Evolutionary conservation across 108 stramenopile genomes (phyloP), one percentile per base, ranked within the genome.

Genomic region (Hondaea fermentalgiana): DNA sequence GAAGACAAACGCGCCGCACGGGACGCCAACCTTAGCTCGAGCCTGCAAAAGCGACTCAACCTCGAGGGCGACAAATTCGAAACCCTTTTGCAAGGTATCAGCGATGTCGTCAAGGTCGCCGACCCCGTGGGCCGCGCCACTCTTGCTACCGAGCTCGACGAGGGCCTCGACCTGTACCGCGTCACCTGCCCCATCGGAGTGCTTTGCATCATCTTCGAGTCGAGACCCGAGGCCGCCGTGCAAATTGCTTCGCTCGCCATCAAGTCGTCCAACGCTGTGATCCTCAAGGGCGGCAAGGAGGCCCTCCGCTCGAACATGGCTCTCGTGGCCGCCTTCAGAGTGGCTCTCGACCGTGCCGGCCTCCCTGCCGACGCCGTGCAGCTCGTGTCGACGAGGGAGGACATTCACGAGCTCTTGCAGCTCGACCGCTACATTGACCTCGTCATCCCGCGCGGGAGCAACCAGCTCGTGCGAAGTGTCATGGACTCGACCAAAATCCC

Each of bases 221-320:
- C 95, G 35, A 92, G 99, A 58, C 99, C 99, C 44, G 99, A 99
- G 92, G 97, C 97, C 44, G 96, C 98, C 92, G 97, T 98, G 12
- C 99, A 99, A 93, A 99, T 99, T 90, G 95, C 97, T 43, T 95
- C 97, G 5, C 95, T 98, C 43, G 96, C 97, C n/a, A 88, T 99
- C 44, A 96, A 97, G 19, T 96, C 96, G 87, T 98, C 98, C 4
- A 98, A 98, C 93, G 98, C 98, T 0, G 91, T 99, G 10, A 89
- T 99, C 29, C 94, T 99, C 28, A 99, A 99, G 89, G 99, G 99
- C 21, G 99, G 99, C 35, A 98, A 97, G 89, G 99, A 99, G 87
- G 99, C 99, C 5, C 88, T 89, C 35, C 91, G 94, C 88, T 98
- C 98, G 5, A 99, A 99, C 89, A 92, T 93, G 44, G 94, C 94